phyloP scores from a whole-genome alignment of 2,329 filamentous ascomycete genomes.

The Botrytis aclada region DNA sequence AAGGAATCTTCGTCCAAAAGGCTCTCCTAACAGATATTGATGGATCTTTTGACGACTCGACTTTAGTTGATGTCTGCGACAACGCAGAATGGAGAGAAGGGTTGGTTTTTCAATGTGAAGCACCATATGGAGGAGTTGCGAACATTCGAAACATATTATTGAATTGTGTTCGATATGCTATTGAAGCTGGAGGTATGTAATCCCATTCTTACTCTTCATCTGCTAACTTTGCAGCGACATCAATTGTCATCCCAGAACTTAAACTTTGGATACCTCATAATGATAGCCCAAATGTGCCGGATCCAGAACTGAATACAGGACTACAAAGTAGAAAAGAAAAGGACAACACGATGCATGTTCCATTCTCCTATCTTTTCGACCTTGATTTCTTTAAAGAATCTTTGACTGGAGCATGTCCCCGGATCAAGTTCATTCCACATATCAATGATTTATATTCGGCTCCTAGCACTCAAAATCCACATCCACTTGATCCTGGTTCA shows the following conservation, averaged over 20 bases:
- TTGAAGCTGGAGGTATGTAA: conserved; percentile 38
- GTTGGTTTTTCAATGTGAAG: conserved; percentile 42
- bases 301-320: not conserved
- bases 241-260: conserved; percentile 15
- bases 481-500: conserved; percentile 8
- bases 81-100: conserved; percentile 37
- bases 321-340: conserved; percentile 19
- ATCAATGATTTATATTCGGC: conserved; percentile 25
- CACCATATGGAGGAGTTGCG: conserved; percentile 41
- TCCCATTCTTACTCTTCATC: too few species aligned
- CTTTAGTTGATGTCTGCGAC: conserved; percentile 31
- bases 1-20: conserved; percentile 23
- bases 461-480: conserved; percentile 20
- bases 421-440: conserved; percentile 23
- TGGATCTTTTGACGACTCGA: conserved; percentile 25
- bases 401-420: conserved; percentile 25
- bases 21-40: conserved; percentile 26
- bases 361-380: conserved; percentile 33
- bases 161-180: conserved; percentile 43
- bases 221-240: conserved; percentile 15
- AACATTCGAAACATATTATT: conserved; percentile 43
- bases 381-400: conserved; percentile 26
- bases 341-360: conserved; percentile 15
- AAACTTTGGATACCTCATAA: conserved; percentile 19
- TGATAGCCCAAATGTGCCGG: not conserved